Evolutionary conservation across 2,329 filamentous ascomycete genomes (phyloP).

Genomic region (Scleromitrula shiraiana): DNA sequence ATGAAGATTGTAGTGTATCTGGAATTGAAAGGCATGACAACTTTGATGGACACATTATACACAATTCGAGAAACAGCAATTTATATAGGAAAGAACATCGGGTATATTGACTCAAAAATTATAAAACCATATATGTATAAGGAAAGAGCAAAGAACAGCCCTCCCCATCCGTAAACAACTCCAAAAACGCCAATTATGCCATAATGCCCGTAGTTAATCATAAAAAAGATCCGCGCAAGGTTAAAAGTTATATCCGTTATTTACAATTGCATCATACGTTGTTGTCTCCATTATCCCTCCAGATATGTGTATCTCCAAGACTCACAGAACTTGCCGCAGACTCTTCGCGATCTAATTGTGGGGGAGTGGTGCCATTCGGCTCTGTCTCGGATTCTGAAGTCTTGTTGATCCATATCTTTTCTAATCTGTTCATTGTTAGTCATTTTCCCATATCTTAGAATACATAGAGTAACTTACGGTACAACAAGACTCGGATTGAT

Average conservation of each 20-base stretch:
- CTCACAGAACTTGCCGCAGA: constrained; percentile 39
- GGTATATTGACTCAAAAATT: constrained; percentile 5
- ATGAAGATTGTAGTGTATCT: background rate
- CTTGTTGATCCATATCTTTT: constrained; percentile 56
- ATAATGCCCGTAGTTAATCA: background rate
- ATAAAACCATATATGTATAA: background rate
- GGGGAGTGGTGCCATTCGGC: constrained; percentile 12
- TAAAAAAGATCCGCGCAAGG: background rate
- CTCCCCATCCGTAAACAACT: background rate
- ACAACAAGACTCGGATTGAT: constrained; percentile 67
- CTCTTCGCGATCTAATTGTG: constrained; percentile 23
- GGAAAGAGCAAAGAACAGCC: constrained; percentile 17
- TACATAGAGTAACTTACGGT: constrained; percentile 44
- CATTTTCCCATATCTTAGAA: background rate
- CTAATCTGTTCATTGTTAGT: constrained; percentile 40
- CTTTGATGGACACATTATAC: background rate
- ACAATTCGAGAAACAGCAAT: background rate
- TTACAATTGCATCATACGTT: constrained; percentile 24
- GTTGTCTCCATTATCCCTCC: constrained; percentile 34
- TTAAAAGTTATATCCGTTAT: background rate
- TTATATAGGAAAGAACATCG: constrained; percentile 2
- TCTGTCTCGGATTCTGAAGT: constrained; percentile 12
- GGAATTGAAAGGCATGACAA: no score
- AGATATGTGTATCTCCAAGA: constrained; percentile 43
- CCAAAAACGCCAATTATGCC: constrained; percentile 9